Conservation (phyloP, 352 stramenopile species). For the Phytophthora cryptogea region DNA sequence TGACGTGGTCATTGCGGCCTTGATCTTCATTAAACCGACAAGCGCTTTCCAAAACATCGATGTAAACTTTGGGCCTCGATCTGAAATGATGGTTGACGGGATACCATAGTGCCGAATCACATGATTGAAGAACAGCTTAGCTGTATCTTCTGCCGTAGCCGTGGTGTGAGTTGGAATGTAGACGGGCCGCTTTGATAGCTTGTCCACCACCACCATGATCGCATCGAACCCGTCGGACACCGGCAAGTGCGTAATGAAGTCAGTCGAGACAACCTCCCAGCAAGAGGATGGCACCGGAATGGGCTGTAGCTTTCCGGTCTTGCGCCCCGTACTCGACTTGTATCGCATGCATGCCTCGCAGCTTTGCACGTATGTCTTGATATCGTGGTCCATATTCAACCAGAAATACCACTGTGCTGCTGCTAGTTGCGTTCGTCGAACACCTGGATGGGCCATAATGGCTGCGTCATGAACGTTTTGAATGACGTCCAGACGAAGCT, state of each 20-base stretch:
- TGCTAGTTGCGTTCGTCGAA: constrained; percentile 1
- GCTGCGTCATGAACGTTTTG: too few relatives aligned
- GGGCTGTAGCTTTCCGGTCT: constrained; percentile 21
- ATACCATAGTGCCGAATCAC: constrained; percentile 22
- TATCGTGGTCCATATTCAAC: background rate
- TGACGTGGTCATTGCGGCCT: too few relatives aligned
- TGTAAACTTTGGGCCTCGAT: constrained; percentile 22
- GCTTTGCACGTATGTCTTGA: constrained; percentile 21
- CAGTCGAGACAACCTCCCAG: constrained; percentile 35
- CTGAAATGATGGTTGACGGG: constrained; percentile 11
- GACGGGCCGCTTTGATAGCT: constrained; percentile 27
- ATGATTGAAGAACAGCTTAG: constrained; percentile 11
- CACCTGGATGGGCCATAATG: constrained; percentile 3
- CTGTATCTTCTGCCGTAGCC: constrained; percentile 9
- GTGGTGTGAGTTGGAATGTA: constrained; percentile 20
- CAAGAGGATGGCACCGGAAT: constrained; percentile 14
- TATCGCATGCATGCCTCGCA: constrained; percentile 31
- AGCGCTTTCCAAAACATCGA: constrained; percentile 13
- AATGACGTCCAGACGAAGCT: too few relatives aligned
- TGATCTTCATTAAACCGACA: too few relatives aligned
- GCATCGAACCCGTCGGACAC: constrained; percentile 6
- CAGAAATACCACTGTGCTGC: constrained; percentile 1
- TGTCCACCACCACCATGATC: constrained; percentile 23
- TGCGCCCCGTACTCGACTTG: constrained; percentile 24
- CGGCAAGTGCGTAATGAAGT: constrained; percentile 27